Evolutionary conservation across 2,329 filamentous ascomycete species (phyloP), one percentile per base, ranked within the genome.

Genomic region (Paradendryphiella salina): DNA sequence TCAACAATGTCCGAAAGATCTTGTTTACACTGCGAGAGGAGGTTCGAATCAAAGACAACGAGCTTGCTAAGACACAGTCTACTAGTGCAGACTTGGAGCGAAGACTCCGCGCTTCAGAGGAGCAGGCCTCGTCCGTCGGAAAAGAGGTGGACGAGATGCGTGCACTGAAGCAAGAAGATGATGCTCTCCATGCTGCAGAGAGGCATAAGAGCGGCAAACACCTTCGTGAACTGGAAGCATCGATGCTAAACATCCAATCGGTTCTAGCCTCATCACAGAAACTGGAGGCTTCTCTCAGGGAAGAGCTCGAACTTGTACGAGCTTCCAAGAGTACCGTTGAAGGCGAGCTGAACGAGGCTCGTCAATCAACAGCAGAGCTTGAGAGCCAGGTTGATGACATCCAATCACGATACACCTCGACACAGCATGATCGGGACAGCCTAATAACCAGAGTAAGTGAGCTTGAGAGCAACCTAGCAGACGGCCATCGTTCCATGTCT

Each of bases 21-120:
- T 57, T 61, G 3, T 59, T 53, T 3, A 56, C 49, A 14, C 44
- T 72, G 2, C 57, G 60, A 13, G 49, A 59, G 28, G 57, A 65
- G 5, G 23, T 70, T 23, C 51, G 64, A 9, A 46, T 46, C 20
- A 64, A 50, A 28, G 58, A 61, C 4, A 50, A 45, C 13, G 62
- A 66, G 41, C 62, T 74, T n/a, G 46, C 44, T 8, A 48, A 53
- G 3, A 46, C 70, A 28, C 60, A 67, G 37, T 49, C 52, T 33
- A 62, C 63, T 2, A 60, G 59, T 35, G 35, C 23, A 5, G 54
- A 61, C 2, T 43, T 69, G 3, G 40, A 67, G 23, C 39, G 57
- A 6, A 60, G 64, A 32, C 50, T 71, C 3, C 51, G 59, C 8
- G 20, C 28, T 3, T 68, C 65, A 7, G 57, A 68, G 43, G 37